Percentiles rank a stretch among this genome's conserved stretches.
Conservation (phyloP, 495 filamentous ascomycete species). For the Talaromyces proteolyticus region DNA sequence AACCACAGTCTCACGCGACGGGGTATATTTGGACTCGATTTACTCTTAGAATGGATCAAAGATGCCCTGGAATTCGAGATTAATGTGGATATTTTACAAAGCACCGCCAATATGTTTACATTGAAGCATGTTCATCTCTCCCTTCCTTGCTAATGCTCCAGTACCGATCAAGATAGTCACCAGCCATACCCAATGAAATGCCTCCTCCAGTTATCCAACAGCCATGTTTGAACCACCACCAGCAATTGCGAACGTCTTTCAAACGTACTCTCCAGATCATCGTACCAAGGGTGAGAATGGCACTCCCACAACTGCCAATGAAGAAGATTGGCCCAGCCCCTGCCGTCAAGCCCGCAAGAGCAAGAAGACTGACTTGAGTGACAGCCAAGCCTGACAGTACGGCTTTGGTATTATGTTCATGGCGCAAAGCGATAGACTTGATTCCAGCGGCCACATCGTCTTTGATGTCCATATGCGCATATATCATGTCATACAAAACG, state of each 20-base stretch:
- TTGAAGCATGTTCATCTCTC: not conserved
- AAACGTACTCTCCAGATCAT: conserved; percentile 90
- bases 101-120: not conserved
- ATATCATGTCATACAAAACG: conserved; percentile 96
- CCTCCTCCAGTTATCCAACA: conserved; percentile 64
- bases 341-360: conserved; percentile 62
- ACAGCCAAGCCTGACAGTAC: conserved; percentile 72
- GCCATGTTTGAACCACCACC: conserved; percentile 93
- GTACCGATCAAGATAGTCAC: conserved; percentile 50
- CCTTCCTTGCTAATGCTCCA: conserved; percentile 23
- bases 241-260: conserved; percentile 79
- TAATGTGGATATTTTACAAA: not conserved
- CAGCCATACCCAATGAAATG: conserved; percentile 55
- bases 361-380: conserved; percentile 73
- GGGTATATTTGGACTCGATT: no score
- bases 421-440: conserved; percentile 88
- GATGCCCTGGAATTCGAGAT: no score
- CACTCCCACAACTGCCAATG: conserved; percentile 77
- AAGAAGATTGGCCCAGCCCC: conserved; percentile 85
- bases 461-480: conserved; percentile 97
- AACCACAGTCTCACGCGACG: not conserved
- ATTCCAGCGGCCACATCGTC: conserved; percentile 91
- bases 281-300: conserved; percentile 62
- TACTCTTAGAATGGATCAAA: no score
- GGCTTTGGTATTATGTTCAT: conserved; percentile 82